These are phyloP conservation scores for Backusella sp. DNA, from an alignment of 192 early-diverging fungal genomes.

Conservation along the genomic window DNA sequence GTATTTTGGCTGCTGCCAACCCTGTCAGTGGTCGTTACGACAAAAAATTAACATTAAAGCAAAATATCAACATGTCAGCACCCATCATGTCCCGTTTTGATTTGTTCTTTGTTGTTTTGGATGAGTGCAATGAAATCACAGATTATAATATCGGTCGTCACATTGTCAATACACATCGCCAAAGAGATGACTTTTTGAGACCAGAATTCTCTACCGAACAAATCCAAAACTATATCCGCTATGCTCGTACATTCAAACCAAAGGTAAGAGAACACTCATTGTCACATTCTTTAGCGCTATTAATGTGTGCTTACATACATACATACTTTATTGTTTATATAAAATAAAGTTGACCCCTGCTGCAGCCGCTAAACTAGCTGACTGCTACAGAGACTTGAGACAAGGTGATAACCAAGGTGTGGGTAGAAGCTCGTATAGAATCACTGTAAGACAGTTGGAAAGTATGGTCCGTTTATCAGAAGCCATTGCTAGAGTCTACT, in stretches of 20 bases:
- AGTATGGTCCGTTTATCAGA: slow-evolving; percentile 95
- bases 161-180: slow-evolving; percentile 85
- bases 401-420: slow-evolving; percentile 81
- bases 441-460: slow-evolving; percentile 96
- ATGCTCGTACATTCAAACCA: slow-evolving; percentile 86
- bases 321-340: not conserved
- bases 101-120: slow-evolving; percentile 95
- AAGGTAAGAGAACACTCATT: slow-evolving; percentile 43
- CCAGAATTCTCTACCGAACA: slow-evolving; percentile 76
- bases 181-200: slow-evolving; percentile 58
- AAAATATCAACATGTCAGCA: slow-evolving; percentile 95
- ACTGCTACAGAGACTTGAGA: slow-evolving; percentile 84
- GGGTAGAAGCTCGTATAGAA: slow-evolving; percentile 75
- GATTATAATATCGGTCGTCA: slow-evolving; percentile 92
- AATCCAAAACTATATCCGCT: slow-evolving; percentile 83
- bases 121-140: slow-evolving; percentile 85
- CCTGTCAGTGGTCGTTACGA: slow-evolving; percentile 95
- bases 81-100: slow-evolving; percentile 99
- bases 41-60: slow-evolving; percentile 89
- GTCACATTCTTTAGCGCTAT: not conserved
- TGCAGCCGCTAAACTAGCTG: slow-evolving; percentile 74
- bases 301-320: not conserved
- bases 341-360: slow-evolving; percentile 55
- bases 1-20: slow-evolving; percentile 96
- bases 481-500: slow-evolving; percentile 89